Conservation (phyloP, 805 yeast species). For the Wickerhamiella sorbophila region DNA sequence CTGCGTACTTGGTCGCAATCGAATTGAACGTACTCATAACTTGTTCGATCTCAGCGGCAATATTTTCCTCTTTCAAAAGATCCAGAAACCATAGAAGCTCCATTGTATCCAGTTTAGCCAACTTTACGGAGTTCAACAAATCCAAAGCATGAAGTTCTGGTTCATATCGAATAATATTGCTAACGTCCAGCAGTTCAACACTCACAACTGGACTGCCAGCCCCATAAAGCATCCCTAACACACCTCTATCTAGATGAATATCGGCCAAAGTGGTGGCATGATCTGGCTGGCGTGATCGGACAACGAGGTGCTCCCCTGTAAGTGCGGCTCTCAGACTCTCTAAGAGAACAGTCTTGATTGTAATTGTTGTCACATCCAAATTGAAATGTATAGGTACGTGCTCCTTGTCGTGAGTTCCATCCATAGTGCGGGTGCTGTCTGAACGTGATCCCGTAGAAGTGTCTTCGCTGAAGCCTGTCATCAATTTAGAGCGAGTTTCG, state of each 20-base stretch:
- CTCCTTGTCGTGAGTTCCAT: background rate
- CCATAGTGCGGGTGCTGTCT: background rate
- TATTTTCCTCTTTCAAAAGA: conserved; percentile 1
- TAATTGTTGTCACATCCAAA: conserved; percentile 2
- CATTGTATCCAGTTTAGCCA: conserved; percentile 13
- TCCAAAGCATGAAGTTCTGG: conserved; percentile 5
- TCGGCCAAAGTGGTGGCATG: background rate
- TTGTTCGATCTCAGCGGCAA: background rate
- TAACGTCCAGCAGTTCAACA: conserved; percentile 6
- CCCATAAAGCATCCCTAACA: conserved; percentile 1
- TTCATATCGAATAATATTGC: conserved; percentile 7
- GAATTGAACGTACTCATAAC: background rate
- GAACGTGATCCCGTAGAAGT: background rate
- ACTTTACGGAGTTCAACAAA: conserved; percentile 3
- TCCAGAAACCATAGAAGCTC: conserved; percentile 16
- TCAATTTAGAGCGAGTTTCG: background rate
- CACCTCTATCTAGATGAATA: conserved; percentile 4
- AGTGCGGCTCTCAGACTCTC: background rate
- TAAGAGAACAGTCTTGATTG: conserved; percentile 2
- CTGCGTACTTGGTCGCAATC: background rate
- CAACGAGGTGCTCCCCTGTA: conserved; percentile 2
- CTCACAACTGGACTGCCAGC: conserved; percentile 6
- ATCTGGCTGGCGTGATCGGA: conserved; percentile 6
- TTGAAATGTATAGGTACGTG: background rate
- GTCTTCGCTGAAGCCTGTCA: background rate